Evolutionary conservation across 2,329 filamentous ascomycete genomes (phyloP).

Genomic region (Penicillium palitans): DNA sequence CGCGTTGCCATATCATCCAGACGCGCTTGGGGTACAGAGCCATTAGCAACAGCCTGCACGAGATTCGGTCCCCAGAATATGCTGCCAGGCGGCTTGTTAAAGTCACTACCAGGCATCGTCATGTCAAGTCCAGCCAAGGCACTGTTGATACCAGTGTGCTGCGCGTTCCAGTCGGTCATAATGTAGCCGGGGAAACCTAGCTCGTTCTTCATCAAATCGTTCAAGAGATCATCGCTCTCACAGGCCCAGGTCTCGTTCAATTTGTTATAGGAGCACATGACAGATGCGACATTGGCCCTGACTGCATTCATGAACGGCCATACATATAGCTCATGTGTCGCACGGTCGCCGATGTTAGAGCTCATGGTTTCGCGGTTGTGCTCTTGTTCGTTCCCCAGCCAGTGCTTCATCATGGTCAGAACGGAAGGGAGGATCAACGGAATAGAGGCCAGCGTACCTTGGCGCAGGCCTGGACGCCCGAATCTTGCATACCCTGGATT

Average conservation of each 20-base stretch:
- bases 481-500: constrained; percentile 58
- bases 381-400: constrained; percentile 69
- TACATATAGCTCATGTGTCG: constrained; percentile 72
- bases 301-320: constrained; percentile 78
- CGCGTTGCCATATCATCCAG: constrained; percentile 62
- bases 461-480: constrained; percentile 41
- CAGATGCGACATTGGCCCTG: constrained; percentile 59
- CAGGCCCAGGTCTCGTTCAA: constrained; percentile 79
- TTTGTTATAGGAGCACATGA: constrained; percentile 58
- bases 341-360: constrained; percentile 67
- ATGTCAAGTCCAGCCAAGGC: constrained; percentile 77
- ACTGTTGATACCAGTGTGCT: constrained; percentile 66
- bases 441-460: constrained; percentile 15
- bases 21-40: constrained; percentile 56
- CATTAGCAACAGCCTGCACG: constrained; percentile 59
- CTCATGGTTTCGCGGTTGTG: constrained; percentile 32
- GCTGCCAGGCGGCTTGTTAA: constrained; percentile 25
- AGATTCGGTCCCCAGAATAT: constrained; percentile 43
- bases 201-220: constrained; percentile 75
- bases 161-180: constrained; percentile 77
- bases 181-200: constrained; percentile 80
- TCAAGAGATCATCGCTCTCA: constrained; percentile 75
- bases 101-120: constrained; percentile 70
- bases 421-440: constrained; percentile 46
- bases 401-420: constrained; percentile 58